phyloP scores from a whole-genome alignment of 192 early-diverging fungal species.

The Podila horticola region DNA sequence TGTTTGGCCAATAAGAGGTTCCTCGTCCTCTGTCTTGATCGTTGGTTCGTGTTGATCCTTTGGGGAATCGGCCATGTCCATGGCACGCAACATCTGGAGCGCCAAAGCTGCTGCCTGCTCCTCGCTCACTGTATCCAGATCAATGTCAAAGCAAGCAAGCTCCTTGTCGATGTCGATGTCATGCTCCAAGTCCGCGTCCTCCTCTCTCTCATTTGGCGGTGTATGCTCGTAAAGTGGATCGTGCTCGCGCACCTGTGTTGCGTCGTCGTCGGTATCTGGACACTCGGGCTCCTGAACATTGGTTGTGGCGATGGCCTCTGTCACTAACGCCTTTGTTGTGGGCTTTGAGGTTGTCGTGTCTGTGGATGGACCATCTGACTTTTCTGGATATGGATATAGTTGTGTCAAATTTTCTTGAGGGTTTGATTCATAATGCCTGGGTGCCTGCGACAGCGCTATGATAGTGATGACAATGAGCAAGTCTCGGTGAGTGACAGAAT shows the following conservation, averaged over 20 bases:
- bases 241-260: neutral
- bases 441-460: slow-evolving; percentile 46
- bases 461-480: neutral
- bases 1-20: neutral
- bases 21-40: neutral
- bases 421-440: slow-evolving; percentile 19
- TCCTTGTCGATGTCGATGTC: neutral
- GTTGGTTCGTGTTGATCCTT: neutral
- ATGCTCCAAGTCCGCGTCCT: neutral
- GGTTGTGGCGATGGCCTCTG: neutral
- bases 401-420: slow-evolving; percentile 46
- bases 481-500: neutral
- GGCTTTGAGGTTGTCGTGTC: neutral
- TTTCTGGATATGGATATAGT: slow-evolving; percentile 50
- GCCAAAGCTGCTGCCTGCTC: slow-evolving; percentile 23
- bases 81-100: slow-evolving; percentile 27
- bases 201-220: neutral
- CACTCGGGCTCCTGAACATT: neutral
- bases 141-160: slow-evolving; percentile 25
- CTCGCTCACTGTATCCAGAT: slow-evolving; percentile 20
- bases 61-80: neutral
- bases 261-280: neutral
- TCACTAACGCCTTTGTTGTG: neutral
- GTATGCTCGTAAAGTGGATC: neutral
- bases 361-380: neutral